Evolutionary conservation across 768 basidiomycete genomes (phyloP), one percentile per base, ranked within the genome.

Genomic region (Collybia mongolica): DNA sequence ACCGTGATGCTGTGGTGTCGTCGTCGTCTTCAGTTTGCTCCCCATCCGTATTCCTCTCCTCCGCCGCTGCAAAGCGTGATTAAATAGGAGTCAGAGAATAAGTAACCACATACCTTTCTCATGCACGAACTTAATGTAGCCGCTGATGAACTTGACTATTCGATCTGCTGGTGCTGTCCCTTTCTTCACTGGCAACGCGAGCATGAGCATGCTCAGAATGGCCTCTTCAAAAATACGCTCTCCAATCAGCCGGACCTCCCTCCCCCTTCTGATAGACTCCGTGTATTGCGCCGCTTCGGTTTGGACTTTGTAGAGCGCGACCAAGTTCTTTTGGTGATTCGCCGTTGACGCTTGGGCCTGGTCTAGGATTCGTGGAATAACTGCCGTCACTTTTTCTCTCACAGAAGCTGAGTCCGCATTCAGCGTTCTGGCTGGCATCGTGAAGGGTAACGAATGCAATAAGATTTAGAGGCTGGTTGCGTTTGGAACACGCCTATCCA

Each of bases 321-420:
- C 85, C 44, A 86, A 73, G 68, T 97, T 96, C 75, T 97, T 97
- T 54, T 86, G 84, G 66, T 98, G 94, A 64, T 91, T 93, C 7
- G 89, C 83, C 12, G 75, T 66, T 0, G 86, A 82, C 6, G 64
- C 70, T 64, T 94, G 91, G 0, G 76, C 88, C 68, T 96, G 89
- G 23, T 88, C 82, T 54, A 95, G 90, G 39, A 93, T 89, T 28
- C 77, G 81, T 17, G 81, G 78, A 17, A 90, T 24, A 7, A 39
- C 35, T 6, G 45, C n/a, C 39, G 24, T 37, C 6, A 60, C 39
- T 17, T 47, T 49, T 7, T 51, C 54, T 9, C 28, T 35, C 17
- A 61, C 22, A 35, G 53, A 43, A 2, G 26, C 52, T 24, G 51
- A 48, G 11, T 36, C 57, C 9, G 41, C 47, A 26, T 54, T 37